Percentiles rank a stretch among this genome's conserved stretches.
These are phyloP conservation scores for Hansenula sp. DNA, from an alignment of 1,139 yeast species.

Conservation along the genomic window DNA sequence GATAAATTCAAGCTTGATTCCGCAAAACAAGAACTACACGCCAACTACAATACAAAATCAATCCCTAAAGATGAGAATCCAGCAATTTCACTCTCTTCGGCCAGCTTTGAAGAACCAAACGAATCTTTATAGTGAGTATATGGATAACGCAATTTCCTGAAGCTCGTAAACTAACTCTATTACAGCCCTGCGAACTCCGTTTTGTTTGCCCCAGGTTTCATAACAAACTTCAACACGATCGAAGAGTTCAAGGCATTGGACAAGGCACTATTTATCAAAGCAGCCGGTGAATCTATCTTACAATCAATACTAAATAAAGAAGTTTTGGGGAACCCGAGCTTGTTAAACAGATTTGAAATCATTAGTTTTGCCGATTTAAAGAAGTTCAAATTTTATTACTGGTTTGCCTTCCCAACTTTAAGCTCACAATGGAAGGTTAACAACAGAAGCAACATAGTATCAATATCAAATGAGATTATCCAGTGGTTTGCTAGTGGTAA, in stretches of 20 bases:
- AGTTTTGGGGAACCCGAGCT: constrained; percentile 34
- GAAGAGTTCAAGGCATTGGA: constrained; percentile 75
- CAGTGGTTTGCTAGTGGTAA: constrained; percentile 11
- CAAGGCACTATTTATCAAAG: constrained; percentile 52
- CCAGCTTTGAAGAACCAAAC: constrained; percentile 21
- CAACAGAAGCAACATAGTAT: neutral
- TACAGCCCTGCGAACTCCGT: constrained; percentile 21
- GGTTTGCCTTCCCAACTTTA: constrained; percentile 81
- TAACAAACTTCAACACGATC: constrained; percentile 72
- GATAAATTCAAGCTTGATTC: constrained; percentile 51
- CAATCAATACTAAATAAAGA: constrained; percentile 29
- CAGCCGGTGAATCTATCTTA: constrained; percentile 36
- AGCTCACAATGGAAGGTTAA: constrained; percentile 39
- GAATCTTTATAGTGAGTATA: constrained; percentile 12
- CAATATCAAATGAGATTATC: constrained; percentile 12
- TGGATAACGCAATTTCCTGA: too few species aligned
- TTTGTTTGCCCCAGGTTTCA: constrained; percentile 31
- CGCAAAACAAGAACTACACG: constrained; percentile 21
- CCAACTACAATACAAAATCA: constrained; percentile 26
- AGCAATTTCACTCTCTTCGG: constrained; percentile 16
- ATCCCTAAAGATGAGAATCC: constrained; percentile 17
- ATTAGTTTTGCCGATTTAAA: constrained; percentile 84
- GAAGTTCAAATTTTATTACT: constrained; percentile 80
- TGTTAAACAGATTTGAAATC: constrained; percentile 48
- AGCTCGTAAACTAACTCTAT: constrained; percentile 5